Evolutionary conservation across 1,139 yeast species (phyloP), one percentile per base, ranked within the genome.

Genomic region (Blastobotrys petasosporus): DNA sequence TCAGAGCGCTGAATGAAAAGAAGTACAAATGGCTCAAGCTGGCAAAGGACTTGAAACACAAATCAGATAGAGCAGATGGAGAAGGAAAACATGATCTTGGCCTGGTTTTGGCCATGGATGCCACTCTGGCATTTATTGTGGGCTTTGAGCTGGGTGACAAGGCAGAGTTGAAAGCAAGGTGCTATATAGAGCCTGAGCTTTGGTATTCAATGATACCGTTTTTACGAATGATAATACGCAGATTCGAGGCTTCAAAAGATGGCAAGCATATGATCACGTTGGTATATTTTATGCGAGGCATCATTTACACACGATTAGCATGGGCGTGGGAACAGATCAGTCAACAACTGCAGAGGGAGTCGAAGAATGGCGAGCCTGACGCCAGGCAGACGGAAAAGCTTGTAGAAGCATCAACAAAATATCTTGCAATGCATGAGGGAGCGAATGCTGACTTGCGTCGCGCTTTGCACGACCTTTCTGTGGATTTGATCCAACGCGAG

Each of bases 121-220:
- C 70, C 7, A 48, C 66, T 17, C 50, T 67, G 20, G 65, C 68
- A 34, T 69, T 68, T 48, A 55, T 68, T 29, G 61, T 68, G 2
- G 72, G 65, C 4, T 69, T 69, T 49, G 69, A 67, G 47, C 67
- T 63, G 48, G 72, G 68, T 40, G 74, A 69, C 44, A 55, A 66
- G 15, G 65, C 61, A 28, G 64, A 58, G 29, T 50, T 51, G 35
- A 53, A 56, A 46, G 47, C 53, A 45, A 51, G 51, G 38, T 52
- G 49, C 17, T 54, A 49, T 4, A 59, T 61, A 2, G 60, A 59
- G 12, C 57, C 62, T 30, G 58, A 59, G 25, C 60, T 68, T 9
- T 69, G 73, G 74, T 39, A 50, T 7, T 61, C 71, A 1, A 55
- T 69, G 20, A 51, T 64, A 6, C 70, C 69, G 9, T 68, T 56